phyloP scores from a whole-genome alignment of 352 stramenopile species.

The Globisporangium camurandrum region DNA sequence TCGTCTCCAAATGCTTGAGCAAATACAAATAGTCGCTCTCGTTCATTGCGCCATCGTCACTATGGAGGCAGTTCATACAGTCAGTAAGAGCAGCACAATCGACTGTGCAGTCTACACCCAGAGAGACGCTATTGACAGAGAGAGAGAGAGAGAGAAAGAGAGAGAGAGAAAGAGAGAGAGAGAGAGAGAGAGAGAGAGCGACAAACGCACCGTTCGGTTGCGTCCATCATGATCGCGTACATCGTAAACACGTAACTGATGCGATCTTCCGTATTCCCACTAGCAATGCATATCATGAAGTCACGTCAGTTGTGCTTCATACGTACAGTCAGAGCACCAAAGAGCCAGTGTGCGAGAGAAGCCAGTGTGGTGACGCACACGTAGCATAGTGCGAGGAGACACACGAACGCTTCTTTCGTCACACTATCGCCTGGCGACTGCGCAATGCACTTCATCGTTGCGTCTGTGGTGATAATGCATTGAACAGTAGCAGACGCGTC shows the following conservation, averaged over 20 bases:
- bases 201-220: conserved; percentile 40
- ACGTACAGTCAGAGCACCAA: background rate
- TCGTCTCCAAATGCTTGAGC: conserved; percentile 57
- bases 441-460: conserved; percentile 58
- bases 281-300: too few species aligned
- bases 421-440: conserved; percentile 46
- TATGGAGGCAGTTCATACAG: conserved; percentile 9
- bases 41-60: conserved; percentile 48
- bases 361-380: conserved; percentile 29
- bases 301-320: too few species aligned
- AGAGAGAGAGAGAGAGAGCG: too few species aligned
- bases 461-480: conserved; percentile 35
- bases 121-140: too few species aligned
- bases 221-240: conserved; percentile 76
- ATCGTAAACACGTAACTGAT: conserved; percentile 85
- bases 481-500: conserved; percentile 4
- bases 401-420: conserved; percentile 70
- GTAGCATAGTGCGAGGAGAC: conserved; percentile 60
- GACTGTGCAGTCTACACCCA: too few species aligned
- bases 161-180: too few species aligned
- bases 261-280: conserved; percentile 82
- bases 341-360: background rate
- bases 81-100: background rate
- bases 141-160: too few species aligned
- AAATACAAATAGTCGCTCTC: conserved; percentile 69